Conservation (phyloP, 306 rosid genomes). For the Glycine tomentella region DNA sequence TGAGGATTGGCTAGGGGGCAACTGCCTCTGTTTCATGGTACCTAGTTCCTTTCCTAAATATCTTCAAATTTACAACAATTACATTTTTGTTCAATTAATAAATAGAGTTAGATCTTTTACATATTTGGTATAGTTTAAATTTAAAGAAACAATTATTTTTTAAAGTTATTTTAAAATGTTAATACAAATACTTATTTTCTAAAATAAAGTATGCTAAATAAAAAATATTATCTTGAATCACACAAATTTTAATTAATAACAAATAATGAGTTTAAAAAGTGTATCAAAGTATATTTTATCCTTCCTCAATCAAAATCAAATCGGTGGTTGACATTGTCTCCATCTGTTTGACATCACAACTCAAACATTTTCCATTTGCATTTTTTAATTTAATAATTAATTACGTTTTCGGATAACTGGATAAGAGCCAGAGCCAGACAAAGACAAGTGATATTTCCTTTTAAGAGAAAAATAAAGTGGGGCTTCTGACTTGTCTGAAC, state of each 20-base stretch:
- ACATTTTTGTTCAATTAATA: too few relatives aligned
- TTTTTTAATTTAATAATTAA: background rate
- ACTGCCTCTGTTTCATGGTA: too few relatives aligned
- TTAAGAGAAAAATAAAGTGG: background rate
- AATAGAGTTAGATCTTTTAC: too few relatives aligned
- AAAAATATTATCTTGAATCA: background rate
- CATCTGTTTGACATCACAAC: background rate
- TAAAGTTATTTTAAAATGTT: background rate
- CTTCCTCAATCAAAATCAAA: background rate
- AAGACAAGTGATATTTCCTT: conserved; percentile 27
- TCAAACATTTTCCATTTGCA: background rate
- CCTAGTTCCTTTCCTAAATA: too few relatives aligned
- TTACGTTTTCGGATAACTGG: conserved; percentile 6
- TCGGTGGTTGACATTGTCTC: background rate
- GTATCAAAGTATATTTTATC: background rate
- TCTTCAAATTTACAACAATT: too few relatives aligned
- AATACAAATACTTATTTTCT: background rate
- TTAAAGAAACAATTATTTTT: too few relatives aligned
- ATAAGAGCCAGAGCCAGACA: conserved; percentile 18
- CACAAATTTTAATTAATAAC: background rate
- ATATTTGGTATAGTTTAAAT: too few relatives aligned
- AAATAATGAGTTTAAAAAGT: background rate
- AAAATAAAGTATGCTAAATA: background rate
- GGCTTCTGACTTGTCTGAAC: background rate
- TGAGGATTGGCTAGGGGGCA: too few relatives aligned